Base-by-base conservation (phyloP, 176 grass and related monocot genomes). In the Poa pratensis region DNA sequence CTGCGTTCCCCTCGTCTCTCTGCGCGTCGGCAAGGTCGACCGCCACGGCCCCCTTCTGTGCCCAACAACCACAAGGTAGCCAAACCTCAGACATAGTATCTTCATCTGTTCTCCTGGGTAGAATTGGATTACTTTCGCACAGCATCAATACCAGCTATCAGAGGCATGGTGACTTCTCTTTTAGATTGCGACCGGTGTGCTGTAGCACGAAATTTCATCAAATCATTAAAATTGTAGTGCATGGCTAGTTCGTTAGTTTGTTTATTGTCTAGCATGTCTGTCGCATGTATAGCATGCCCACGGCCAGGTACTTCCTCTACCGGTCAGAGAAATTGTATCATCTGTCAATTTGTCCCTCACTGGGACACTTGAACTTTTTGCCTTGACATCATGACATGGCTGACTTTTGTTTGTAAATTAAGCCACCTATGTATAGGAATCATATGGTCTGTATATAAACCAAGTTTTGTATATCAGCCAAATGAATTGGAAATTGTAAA, bases 1-100 rank as follows among this genome's bases (percentile, higher is more conserved):
- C 72, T 98, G 93, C 69, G 82, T 88, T 27, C 96, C 96, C 60
- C 91, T 98, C 76, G 88, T 98, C 90, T 94, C 93, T 52, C 76
- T 98, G 23, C 93, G 93, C 69, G 93, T 92, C 12, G 96, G 96
- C 73, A 98, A 89, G 76, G 82, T 98, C 45, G 85, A 90, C 17
- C 87, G 85, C 49, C 81, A 87, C 6, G 91, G 78, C 5, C 52
- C 82, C 26, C 82, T 95, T 77, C 82, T 99, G 27, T 96, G 96
- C 81, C 96, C 96, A 50, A 94, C 91, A 37, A 3, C 90, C 37
- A 40, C 27, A 32, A 95, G 96, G 96, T 99, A 79, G 60, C n/a
- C 80, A 55, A 3, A 3, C 30, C 23, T 16, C 70, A 24, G 23
- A 20, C 52, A 5, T 11, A 68, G 14, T 66, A 24, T 19, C 28